Evolutionary conservation across 169 alveolate genomes (phyloP).

Genomic region (Plasmodium chabaudi): DNA sequence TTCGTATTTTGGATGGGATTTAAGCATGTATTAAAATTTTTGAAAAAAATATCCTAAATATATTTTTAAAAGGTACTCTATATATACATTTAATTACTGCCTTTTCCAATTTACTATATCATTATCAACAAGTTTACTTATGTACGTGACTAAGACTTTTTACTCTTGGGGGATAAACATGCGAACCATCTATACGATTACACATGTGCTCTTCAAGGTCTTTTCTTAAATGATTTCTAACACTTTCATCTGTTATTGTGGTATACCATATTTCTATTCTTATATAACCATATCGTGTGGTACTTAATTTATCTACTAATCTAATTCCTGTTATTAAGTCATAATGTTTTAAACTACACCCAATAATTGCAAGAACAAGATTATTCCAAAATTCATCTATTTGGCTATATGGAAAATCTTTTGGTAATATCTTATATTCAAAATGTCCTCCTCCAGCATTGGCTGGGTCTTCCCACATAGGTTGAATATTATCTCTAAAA

Average conservation of each 20-base stretch:
- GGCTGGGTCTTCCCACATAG: conserved; percentile 91
- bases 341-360: conserved; percentile 83
- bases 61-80: too few species aligned
- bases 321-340: conserved; percentile 87
- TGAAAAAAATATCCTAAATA: too few species aligned
- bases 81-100: neutral
- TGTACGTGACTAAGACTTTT: conserved; percentile 75
- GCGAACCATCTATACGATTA: conserved; percentile 78
- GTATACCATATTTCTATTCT: conserved; percentile 81
- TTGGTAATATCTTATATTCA: conserved; percentile 86
- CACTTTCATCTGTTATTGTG: conserved; percentile 76
- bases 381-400: conserved; percentile 90
- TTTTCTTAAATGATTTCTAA: conserved; percentile 63
- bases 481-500: conserved; percentile 88
- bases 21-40: neutral
- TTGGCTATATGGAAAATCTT: conserved; percentile 81
- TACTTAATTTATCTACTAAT: conserved; percentile 80
- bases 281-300: conserved; percentile 77
- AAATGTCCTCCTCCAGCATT: conserved; percentile 89
- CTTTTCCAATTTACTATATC: neutral
- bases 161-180: conserved; percentile 77
- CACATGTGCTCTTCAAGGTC: conserved; percentile 81
- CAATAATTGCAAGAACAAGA: conserved; percentile 86
- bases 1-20: conserved; percentile 1
- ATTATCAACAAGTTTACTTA: conserved; percentile 10